Conservation (phyloP, 2,329 filamentous ascomycete species). For the Ceratocystiopsis minuta region DNA sequence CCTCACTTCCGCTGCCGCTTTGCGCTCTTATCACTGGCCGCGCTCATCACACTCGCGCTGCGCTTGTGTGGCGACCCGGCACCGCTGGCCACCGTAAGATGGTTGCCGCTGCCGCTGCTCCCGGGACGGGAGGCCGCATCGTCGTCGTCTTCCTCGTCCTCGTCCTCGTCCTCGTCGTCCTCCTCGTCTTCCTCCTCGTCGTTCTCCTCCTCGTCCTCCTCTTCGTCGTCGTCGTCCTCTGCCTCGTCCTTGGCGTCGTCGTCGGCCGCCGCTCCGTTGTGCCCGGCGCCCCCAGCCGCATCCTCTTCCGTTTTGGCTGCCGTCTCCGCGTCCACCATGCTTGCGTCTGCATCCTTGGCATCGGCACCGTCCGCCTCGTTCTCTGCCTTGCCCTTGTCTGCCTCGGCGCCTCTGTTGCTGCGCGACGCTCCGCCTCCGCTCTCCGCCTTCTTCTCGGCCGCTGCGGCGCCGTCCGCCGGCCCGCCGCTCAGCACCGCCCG, state of each 20-base stretch:
- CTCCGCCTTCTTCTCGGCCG: neutral
- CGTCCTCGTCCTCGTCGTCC: neutral
- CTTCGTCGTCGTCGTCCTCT: neutral
- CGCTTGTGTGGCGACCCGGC: constrained; percentile 40
- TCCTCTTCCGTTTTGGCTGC: neutral
- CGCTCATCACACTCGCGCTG: constrained; percentile 66
- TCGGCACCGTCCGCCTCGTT: neutral
- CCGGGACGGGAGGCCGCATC: neutral
- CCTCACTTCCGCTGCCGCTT: constrained; percentile 38
- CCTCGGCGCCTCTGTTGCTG: neutral
- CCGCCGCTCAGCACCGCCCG: constrained; percentile 5
- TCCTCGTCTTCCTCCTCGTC: neutral
- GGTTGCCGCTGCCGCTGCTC: too few relatives aligned
- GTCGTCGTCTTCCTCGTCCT: constrained; percentile 5
- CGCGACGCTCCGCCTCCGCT: neutral
- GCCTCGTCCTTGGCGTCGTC: neutral
- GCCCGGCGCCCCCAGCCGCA: too few relatives aligned
- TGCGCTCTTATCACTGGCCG: constrained; percentile 43
- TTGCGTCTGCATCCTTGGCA: neutral
- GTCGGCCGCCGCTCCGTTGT: too few relatives aligned
- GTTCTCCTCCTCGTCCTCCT: neutral
- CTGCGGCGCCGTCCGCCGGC: constrained; percentile 7
- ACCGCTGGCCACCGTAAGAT: constrained; percentile 6
- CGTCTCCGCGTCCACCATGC: neutral
- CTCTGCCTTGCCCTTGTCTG: neutral